Evolutionary conservation across 495 filamentous ascomycete species (phyloP).

Genomic region (Penicillium turbatum): DNA sequence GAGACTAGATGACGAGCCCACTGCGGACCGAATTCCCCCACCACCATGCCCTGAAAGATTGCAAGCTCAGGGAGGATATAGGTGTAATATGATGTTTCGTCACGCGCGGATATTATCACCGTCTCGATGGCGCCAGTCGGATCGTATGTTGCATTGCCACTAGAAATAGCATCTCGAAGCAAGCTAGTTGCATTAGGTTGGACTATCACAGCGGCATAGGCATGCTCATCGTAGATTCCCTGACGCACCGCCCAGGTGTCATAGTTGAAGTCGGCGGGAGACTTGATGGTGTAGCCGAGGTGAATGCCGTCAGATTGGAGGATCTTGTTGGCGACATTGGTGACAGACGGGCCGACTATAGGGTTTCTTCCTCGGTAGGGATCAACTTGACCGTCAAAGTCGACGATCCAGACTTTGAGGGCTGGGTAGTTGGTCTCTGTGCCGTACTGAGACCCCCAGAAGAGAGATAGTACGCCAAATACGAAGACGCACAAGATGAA

Average conservation of each 20-base stretch:
- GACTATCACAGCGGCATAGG: slow-evolving; percentile 61
- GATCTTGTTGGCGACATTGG: slow-evolving; percentile 35
- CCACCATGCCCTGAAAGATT: slow-evolving; percentile 40
- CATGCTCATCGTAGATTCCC: slow-evolving; percentile 57
- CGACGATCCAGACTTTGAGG: slow-evolving; percentile 58
- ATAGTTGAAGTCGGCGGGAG: slow-evolving; percentile 51
- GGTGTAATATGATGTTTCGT: slow-evolving; percentile 48
- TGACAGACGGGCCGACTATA: slow-evolving; percentile 55
- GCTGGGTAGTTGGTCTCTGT: slow-evolving; percentile 44
- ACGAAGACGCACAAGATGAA: slow-evolving; percentile 52
- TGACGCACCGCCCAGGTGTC: slow-evolving; percentile 57
- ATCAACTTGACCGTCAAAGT: slow-evolving; percentile 57
- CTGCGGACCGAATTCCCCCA: slow-evolving; percentile 47
- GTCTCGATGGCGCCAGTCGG: slow-evolving; percentile 59
- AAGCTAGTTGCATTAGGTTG: slow-evolving; percentile 62
- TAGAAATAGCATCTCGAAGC: slow-evolving; percentile 52
- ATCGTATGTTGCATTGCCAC: slow-evolving; percentile 59
- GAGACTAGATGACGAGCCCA: slow-evolving; percentile 41
- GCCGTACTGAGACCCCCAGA: slow-evolving; percentile 56
- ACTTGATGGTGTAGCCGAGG: slow-evolving; percentile 49
- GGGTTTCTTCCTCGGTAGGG: slow-evolving; percentile 46
- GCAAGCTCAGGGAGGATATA: slow-evolving; percentile 54
- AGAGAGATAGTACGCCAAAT: slow-evolving; percentile 52
- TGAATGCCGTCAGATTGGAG: slow-evolving; percentile 26
- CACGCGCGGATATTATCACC: slow-evolving; percentile 55